Conservation (phyloP, 129 eudicot genomes). For the Tagetes patula region DNA sequence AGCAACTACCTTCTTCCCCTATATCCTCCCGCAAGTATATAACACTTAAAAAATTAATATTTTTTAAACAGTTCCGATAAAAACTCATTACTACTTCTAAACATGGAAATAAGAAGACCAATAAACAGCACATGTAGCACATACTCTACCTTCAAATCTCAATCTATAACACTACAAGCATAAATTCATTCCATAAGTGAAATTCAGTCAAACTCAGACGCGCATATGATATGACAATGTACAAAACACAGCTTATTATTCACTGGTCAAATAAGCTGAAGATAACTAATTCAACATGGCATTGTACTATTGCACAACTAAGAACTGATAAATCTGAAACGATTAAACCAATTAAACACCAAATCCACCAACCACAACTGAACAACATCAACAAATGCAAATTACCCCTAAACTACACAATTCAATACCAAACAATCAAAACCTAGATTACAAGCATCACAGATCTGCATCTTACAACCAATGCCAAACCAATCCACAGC, state of each 20-base stretch:
- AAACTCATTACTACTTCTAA: background rate
- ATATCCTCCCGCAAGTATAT: slow-evolving; percentile 2
- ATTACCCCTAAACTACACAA: slow-evolving; percentile 29
- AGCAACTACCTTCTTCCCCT: background rate
- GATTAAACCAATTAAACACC: background rate
- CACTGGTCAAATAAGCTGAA: background rate
- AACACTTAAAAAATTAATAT: background rate
- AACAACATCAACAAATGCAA: slow-evolving; percentile 18
- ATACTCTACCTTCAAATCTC: background rate
- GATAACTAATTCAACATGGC: background rate
- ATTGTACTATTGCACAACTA: slow-evolving; percentile 15
- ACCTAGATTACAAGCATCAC: background rate
- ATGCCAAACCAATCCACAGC: slow-evolving; percentile 23
- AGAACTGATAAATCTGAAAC: slow-evolving; percentile 6
- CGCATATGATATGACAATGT: background rate
- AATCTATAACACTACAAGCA: slow-evolving; percentile 13
- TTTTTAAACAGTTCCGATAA: slow-evolving; percentile 2
- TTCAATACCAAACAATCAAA: background rate
- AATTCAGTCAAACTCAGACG: background rate
- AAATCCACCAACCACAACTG: background rate
- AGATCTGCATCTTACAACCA: slow-evolving; percentile 33
- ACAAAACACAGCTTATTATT: background rate
- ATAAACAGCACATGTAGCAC: background rate
- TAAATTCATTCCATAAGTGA: slow-evolving; percentile 4
- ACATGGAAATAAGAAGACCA: background rate